Evolutionary conservation across 129 eudicot genomes (phyloP).

Genomic region (carrot (Daucus carota)): DH1_v3.0 NC_030386.2:31612501-31613000

Average conservation of each 20-base stretch:
- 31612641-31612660: constrained; percentile 77
- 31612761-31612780: constrained; percentile 71
- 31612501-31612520: constrained; percentile 62
- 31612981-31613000: no score
- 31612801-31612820: neutral
- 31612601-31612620: constrained; percentile 90
- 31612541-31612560: constrained; percentile 66
- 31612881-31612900: neutral
- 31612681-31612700: constrained; percentile 99
- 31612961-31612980: neutral
- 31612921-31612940: neutral
- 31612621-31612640: constrained; percentile 94
- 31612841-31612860: no score
- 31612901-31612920: neutral
- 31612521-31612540: constrained; percentile 67
- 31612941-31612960: neutral
- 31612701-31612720: constrained; percentile 66
- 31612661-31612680: constrained; percentile 90
- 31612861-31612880: neutral
- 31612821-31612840: no score
- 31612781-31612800: constrained; percentile 9
- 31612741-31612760: constrained; percentile 94
- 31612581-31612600: constrained; percentile 66
- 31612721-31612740: constrained; percentile 81
- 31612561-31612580: constrained; percentile 54